Evolutionary conservation across 2,329 filamentous ascomycete genomes (phyloP), one percentile per base, ranked within the genome.

Genomic region (Trichoderma breve): DNA sequence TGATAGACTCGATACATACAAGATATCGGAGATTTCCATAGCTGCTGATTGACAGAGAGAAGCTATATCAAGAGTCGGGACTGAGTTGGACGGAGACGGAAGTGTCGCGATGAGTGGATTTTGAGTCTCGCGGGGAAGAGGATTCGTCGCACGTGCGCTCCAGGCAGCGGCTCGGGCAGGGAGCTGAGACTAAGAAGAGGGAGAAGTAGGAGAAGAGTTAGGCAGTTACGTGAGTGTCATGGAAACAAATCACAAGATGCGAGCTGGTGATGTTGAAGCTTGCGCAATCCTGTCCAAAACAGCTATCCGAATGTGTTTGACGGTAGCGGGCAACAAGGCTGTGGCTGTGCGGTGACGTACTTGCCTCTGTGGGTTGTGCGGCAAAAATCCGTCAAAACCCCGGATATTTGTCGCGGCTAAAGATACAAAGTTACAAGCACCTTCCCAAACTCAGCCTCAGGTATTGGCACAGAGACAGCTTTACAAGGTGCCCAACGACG

Each of bases 21-120:
- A 72, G n/a, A 68, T 69, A 32, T 72, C 70, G 24, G 70, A 72
- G 39, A 72, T 32, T 43, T 72, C 70, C 70, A 72, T 72, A 4
- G 43, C 34, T 71, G 36, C 63, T 14, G 15, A 28, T 58, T 14
- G 55, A 51, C 21, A 8, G n/a, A 7, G 9, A 32, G 28, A 60
- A n/a, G 18, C 34, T 15, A 11, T n/a, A 21, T 36, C 24, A 28
- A 53, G 15, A 18, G 36, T 24, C 9, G 32, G 36, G 8, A 36
- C 6, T 5, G 18, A 18, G 12, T 12, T 68, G 7, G 55, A 34
- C 4, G 18, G 32, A 47, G 65, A 60, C 53, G 36, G 36, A 60
- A 21, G 21, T 7, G 66, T 62, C 39, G 66, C 57, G 15, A 28
- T 69, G 66, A 57, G 66, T 70, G 66, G 66, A 70, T 70, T 62